Evolutionary conservation across 2,329 filamentous ascomycete species (phyloP).

Genomic region (Sporothrix inflata): DNA sequence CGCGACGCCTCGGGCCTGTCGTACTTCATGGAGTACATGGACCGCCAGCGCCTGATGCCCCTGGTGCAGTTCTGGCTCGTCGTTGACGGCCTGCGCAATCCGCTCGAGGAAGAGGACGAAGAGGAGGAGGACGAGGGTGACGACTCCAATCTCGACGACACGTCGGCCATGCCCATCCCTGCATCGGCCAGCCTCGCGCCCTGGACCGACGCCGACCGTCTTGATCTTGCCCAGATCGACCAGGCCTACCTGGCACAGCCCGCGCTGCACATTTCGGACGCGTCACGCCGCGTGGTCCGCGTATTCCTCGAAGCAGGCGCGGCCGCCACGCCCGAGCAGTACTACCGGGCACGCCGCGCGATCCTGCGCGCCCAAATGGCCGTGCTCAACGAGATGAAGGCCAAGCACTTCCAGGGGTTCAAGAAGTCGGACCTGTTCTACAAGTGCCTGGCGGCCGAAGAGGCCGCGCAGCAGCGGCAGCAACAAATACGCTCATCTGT

Average conservation of each 20-base stretch:
- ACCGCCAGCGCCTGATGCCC: constrained; percentile 81
- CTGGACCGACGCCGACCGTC: constrained; percentile 83
- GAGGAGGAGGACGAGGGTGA: constrained; percentile 72
- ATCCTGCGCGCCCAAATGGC: constrained; percentile 81
- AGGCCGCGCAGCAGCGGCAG: constrained; percentile 50
- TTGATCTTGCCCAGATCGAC: constrained; percentile 87
- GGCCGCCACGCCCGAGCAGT: constrained; percentile 76
- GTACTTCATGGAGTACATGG: constrained; percentile 99
- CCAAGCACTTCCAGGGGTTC: constrained; percentile 79
- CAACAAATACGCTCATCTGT: background rate
- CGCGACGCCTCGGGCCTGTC: constrained; percentile 88
- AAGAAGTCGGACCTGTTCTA: constrained; percentile 93
- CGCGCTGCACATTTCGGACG: constrained; percentile 76
- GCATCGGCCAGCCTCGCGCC: constrained; percentile 61
- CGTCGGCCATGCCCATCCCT: constrained; percentile 37
- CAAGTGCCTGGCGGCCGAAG: constrained; percentile 91
- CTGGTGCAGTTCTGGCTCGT: constrained; percentile 98
- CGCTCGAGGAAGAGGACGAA: constrained; percentile 81
- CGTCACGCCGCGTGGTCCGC: constrained; percentile 70
- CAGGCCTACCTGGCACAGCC: constrained; percentile 83
- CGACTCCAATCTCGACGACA: constrained; percentile 67
- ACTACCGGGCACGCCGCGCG: constrained; percentile 78
- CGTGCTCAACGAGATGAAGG: constrained; percentile 82
- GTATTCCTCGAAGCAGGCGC: constrained; percentile 79
- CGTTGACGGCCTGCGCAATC: constrained; percentile 93